These are phyloP conservation scores for Aspergillus fischeri DNA, from an alignment of 2,329 filamentous ascomycete genomes.

Conservation along the genomic window DNA sequence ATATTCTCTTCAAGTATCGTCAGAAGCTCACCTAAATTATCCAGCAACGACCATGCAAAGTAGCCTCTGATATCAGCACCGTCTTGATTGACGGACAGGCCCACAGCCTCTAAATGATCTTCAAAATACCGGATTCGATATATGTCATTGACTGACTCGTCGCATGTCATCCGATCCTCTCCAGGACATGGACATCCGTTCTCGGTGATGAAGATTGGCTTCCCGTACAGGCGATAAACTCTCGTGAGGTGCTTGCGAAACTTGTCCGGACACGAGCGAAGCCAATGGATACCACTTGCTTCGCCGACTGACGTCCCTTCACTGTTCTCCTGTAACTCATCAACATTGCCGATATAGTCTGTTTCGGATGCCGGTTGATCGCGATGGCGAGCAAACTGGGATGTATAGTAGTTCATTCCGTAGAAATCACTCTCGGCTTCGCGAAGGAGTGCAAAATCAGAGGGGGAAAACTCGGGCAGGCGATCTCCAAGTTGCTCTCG, in stretches of 20 bases:
- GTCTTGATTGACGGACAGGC: constrained; percentile 22
- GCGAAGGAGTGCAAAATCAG: constrained; percentile 10
- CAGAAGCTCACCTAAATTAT: constrained; percentile 30
- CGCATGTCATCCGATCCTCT: constrained; percentile 30
- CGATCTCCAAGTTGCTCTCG: background rate
- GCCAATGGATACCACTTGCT: constrained; percentile 16
- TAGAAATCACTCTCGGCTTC: constrained; percentile 21
- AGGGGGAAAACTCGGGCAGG: background rate
- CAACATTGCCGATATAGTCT: constrained; percentile 9
- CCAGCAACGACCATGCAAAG: constrained; percentile 32
- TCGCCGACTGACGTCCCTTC: constrained; percentile 19
- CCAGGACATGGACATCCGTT: constrained; percentile 34
- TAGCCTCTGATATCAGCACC: constrained; percentile 24
- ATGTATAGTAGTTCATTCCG: constrained; percentile 28
- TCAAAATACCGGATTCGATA: constrained; percentile 38
- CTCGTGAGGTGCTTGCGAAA: constrained; percentile 24
- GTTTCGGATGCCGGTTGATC: constrained; percentile 15
- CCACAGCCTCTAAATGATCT: constrained; percentile 38
- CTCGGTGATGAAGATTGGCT: constrained; percentile 23
- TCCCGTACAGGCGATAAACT: constrained; percentile 20
- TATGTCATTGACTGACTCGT: constrained; percentile 35
- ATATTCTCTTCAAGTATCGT: background rate
- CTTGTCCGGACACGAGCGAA: constrained; percentile 12
- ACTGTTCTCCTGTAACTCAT: constrained; percentile 1
- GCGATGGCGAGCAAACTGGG: constrained; percentile 22